These are phyloP conservation scores for Eragrostis nindensis DNA, from an alignment of 176 grass and related monocot genomes.

Conservation along the genomic window DNA sequence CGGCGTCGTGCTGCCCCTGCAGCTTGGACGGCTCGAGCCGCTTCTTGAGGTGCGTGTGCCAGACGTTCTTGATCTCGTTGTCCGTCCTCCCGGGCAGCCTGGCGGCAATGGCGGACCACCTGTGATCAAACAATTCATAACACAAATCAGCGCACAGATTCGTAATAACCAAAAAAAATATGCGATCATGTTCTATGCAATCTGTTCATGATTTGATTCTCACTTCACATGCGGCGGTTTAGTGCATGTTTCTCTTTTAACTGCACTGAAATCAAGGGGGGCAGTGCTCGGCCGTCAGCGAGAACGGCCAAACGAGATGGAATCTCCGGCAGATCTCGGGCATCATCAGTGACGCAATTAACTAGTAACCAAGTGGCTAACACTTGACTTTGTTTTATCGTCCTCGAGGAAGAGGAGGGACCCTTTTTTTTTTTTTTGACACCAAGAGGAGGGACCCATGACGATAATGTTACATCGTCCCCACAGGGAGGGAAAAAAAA, in stretches of 20 bases:
- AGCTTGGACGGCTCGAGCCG: constrained; percentile 39
- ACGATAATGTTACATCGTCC: constrained; percentile 43
- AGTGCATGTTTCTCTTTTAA: constrained; percentile 6
- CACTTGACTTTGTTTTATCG: constrained; percentile 19
- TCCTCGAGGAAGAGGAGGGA: constrained; percentile 15
- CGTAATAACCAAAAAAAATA: no score
- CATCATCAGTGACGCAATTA: constrained; percentile 48
- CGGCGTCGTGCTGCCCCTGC: constrained; percentile 15
- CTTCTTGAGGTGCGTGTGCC: constrained; percentile 96
- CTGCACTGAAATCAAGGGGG: constrained; percentile 38
- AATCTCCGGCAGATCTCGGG: constrained; percentile 49
- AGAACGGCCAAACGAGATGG: constrained; percentile 39
- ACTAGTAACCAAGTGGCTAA: constrained; percentile 31
- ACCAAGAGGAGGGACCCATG: constrained; percentile 14
- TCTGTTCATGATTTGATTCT: constrained; percentile 52
- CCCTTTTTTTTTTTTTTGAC: no score
- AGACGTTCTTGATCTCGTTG: constrained; percentile 97
- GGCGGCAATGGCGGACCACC: constrained; percentile 89
- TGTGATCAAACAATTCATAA: constrained; percentile 24
- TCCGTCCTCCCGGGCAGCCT: constrained; percentile 77
- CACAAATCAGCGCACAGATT: constrained; percentile 16
- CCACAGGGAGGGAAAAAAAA: not conserved
- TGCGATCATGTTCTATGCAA: constrained; percentile 7
- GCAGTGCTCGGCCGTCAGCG: not conserved
- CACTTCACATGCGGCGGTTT: not conserved